phyloP scores from a whole-genome alignment of 305 asterid species.

The Solanum hybrid region DNA sequence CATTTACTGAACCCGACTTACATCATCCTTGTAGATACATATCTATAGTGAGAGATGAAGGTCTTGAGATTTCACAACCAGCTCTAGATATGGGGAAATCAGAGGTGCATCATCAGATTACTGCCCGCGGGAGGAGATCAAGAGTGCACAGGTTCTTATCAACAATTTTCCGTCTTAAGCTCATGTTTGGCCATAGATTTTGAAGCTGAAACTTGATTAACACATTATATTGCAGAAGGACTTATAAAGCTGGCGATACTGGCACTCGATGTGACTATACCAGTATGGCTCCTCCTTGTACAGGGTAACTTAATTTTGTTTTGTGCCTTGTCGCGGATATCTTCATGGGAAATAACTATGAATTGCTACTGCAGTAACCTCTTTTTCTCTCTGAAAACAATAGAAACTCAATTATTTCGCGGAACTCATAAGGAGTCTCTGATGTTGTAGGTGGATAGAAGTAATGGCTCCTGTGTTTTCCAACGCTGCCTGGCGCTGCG shows the following conservation, averaged over 20 bases:
- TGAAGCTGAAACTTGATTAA: background rate
- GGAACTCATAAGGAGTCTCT: background rate
- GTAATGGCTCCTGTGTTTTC: constrained; percentile 95
- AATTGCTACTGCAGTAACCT: background rate
- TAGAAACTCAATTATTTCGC: background rate
- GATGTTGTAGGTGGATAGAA: constrained; percentile 65
- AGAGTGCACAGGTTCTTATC: constrained; percentile 48
- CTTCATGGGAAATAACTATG: background rate
- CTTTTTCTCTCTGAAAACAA: too few relatives aligned
- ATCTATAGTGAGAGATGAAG: constrained; percentile 56
- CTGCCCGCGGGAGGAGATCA: constrained; percentile 56
- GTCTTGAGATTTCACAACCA: constrained; percentile 79
- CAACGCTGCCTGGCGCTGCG: constrained; percentile 72
- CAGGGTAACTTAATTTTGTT: constrained; percentile 47
- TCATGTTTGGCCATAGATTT: background rate
- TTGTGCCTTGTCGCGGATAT: background rate
- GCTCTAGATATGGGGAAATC: constrained; percentile 57
- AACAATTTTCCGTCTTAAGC: background rate
- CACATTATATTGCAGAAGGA: constrained; percentile 38
- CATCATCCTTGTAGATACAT: constrained; percentile 36
- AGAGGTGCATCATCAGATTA: constrained; percentile 84
- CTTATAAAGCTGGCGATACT: constrained; percentile 44
- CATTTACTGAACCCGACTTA: background rate
- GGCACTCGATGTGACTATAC: constrained; percentile 48
- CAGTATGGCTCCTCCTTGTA: constrained; percentile 77